A percentile compares a stretch with the other conserved stretches of the same genome.
Evolutionary conservation across 345 rosid species (phyloP).

Genomic region (Salix koriyanagi): DNA sequence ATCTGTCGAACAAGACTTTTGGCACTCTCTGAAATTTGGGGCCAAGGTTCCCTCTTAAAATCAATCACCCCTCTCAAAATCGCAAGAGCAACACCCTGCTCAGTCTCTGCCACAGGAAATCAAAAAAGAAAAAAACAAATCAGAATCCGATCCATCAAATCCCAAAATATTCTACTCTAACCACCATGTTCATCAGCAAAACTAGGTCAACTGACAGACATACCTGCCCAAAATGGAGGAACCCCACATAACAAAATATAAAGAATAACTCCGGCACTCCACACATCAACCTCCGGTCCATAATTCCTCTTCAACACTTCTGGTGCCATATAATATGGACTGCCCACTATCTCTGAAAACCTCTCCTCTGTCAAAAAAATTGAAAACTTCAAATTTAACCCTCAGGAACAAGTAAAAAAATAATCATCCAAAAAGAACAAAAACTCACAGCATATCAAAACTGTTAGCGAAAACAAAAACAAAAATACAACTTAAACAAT

Average conservation of each 20-base stretch:
- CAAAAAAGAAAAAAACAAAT: slow-evolving; percentile 9
- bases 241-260: slow-evolving; percentile 86
- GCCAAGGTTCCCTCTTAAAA: slow-evolving; percentile 94
- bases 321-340: slow-evolving; percentile 97
- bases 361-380: slow-evolving; percentile 47
- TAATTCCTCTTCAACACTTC: slow-evolving; percentile 84
- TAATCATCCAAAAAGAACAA: background rate
- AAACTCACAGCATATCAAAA: background rate
- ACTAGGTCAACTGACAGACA: background rate
- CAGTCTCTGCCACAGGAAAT: slow-evolving; percentile 57
- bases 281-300: slow-evolving; percentile 86
- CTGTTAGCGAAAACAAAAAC: too few relatives aligned
- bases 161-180: background rate
- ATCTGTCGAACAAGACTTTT: slow-evolving; percentile 83
- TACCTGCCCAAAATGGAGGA: slow-evolving; percentile 97
- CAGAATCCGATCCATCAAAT: background rate
- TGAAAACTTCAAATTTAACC: background rate
- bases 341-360: slow-evolving; percentile 91
- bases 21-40: slow-evolving; percentile 84
- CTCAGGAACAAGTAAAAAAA: background rate
- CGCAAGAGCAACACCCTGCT: slow-evolving; percentile 96
- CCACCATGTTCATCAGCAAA: slow-evolving; percentile 6
- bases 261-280: slow-evolving; percentile 94
- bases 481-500: background rate
- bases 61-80: slow-evolving; percentile 80